Evolutionary conservation across 805 yeast genomes (phyloP).

Genomic region (Scheffersomyces lignosus): DNA sequence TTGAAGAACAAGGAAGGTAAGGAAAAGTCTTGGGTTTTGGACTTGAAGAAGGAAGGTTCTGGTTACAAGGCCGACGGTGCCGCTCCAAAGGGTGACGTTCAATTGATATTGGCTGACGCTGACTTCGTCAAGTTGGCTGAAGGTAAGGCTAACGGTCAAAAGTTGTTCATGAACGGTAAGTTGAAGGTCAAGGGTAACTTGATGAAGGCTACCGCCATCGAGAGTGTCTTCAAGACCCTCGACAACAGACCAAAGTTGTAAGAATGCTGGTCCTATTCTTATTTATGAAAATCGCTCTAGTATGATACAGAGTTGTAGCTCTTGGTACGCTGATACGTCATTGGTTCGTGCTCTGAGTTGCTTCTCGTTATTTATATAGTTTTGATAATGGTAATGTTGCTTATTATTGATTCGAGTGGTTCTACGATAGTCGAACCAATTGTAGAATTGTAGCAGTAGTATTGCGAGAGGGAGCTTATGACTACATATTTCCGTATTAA

Average conservation of each 20-base stretch:
- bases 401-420: too few species aligned
- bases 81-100: slow-evolving; percentile 60
- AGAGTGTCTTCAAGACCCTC: slow-evolving; percentile 57
- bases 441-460: too few species aligned
- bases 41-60: slow-evolving; percentile 61
- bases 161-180: slow-evolving; percentile 79
- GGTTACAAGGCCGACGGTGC: slow-evolving; percentile 42
- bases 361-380: too few species aligned
- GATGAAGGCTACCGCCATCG: slow-evolving; percentile 83
- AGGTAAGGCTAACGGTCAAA: slow-evolving; percentile 84
- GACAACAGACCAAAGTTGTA: slow-evolving; percentile 48
- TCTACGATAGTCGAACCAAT: too few species aligned
- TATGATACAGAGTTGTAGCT: too few species aligned
- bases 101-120: slow-evolving; percentile 61
- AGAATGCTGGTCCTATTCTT: slow-evolving; percentile 3
- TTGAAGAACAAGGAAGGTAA: slow-evolving; percentile 62
- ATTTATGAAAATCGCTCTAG: slow-evolving; percentile 1
- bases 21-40: slow-evolving; percentile 64
- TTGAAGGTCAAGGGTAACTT: slow-evolving; percentile 87
- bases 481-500: too few species aligned
- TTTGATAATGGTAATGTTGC: too few species aligned
- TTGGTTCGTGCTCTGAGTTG: too few species aligned
- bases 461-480: too few species aligned
- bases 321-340: too few species aligned
- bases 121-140: slow-evolving; percentile 69